These are phyloP conservation scores for Solanum hybrid DNA, from an alignment of 305 asterid species.

Conservation along the genomic window DNA sequence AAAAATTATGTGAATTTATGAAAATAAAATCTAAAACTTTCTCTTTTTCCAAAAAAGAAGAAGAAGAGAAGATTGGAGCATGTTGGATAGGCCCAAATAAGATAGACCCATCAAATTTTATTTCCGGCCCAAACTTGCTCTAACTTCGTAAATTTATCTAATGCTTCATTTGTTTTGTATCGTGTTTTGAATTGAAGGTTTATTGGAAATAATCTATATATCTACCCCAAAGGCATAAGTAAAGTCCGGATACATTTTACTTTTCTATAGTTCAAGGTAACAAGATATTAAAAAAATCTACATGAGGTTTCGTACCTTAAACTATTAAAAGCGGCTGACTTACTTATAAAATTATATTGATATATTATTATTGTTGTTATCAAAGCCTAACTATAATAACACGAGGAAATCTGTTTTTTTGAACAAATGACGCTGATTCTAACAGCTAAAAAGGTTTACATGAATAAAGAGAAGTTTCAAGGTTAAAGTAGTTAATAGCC, in stretches of 20 bases:
- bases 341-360: background rate
- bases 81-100: background rate
- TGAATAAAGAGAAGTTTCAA: background rate
- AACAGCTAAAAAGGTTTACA: background rate
- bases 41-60: background rate
- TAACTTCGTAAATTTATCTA: background rate
- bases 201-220: no score
- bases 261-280: no score
- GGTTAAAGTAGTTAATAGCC: background rate
- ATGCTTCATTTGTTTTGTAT: background rate
- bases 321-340: fast-evolving
- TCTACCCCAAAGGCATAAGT: background rate
- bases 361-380: background rate
- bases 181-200: fast-evolving
- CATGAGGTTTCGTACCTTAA: background rate
- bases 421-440: background rate
- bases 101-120: background rate
- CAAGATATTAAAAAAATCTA: no score
- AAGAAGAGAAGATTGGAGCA: background rate
- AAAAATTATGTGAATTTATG: background rate
- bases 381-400: background rate
- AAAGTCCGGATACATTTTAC: fast-evolving
- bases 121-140: background rate
- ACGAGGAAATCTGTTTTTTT: no score
- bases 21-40: background rate